Base-by-base conservation (phyloP, 768 basidiomycete species). In the Hebeloma cylindrosporum region DNA sequence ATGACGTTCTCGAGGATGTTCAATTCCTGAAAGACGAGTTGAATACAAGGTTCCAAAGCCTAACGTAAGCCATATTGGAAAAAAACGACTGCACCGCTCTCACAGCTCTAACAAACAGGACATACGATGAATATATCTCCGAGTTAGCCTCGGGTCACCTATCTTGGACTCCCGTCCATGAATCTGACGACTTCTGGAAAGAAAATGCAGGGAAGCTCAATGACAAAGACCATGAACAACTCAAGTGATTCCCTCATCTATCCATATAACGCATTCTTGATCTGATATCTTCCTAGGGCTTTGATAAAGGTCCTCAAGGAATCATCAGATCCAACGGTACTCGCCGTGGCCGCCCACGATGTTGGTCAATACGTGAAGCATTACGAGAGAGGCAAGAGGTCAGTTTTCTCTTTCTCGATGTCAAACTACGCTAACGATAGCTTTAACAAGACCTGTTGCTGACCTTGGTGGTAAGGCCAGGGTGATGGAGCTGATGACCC, bases 131-230 rank as follows among this genome's bases (percentile, higher is more conserved):
- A 65, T 99, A 97, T 60, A 80, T 78, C 8, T 93, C 92, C 0
- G 95, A 98, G 63, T 70, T 99, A 22, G 72, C 81, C 13, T 90
- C 88, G 4, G 93, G 94, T 2, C 92, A 93, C 62, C 69, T 98
- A 18, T 88, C 91, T 5, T 98, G 96, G 96, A 84, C 90, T 4
- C 94, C 95, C 9, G 88, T 92, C 7, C 96, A 99, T 59, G 90
- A 93, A 60, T 94, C 90, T 2, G 95, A 97, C 48, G 83, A 92
- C 26, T 99, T 99, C 70, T 99, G 96, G 96, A 90, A 88, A 60
- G 93, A 94, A 70, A 97, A 98, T 60, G 93, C 88, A 4, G 68
- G 72, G 5, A 91, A 82, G 60, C 67, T 98, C 31, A 90, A 93
- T 52, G 93, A 97, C 50, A 81, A 79, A 42, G 86, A 92, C 58